Evolutionary conservation across 1,139 yeast genomes (phyloP), one percentile per base, ranked within the genome.

Genomic region (Taphrina populina): DNA sequence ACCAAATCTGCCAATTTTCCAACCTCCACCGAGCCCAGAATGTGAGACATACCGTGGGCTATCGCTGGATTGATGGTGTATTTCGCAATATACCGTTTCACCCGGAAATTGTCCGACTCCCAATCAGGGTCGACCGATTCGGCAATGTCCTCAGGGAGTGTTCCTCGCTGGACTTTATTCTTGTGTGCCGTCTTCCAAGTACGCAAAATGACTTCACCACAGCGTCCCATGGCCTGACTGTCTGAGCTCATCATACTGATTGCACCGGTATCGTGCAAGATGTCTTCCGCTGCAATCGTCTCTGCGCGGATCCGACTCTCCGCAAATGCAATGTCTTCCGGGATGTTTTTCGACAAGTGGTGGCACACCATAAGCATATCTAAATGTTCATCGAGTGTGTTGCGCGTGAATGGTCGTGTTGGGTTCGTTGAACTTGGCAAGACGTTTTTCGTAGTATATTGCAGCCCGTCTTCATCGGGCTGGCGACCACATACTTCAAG

Each of bases 161-260:
- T 20, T n/a, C 59, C 59, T 8, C 58, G 52, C 32, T 57, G 58
- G 8, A 23, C 35, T 37, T 57, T 57, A 30, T 57, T 57, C 52
- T 57, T 57, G 53, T 54, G 58, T 7, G 59, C 59, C 3, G 59
- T 57, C 37, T 57, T 57, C 59, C 59, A 57, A 4, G 58, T 57
- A 11, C 59, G 53, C 30, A 44, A 27, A 23, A 57, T 54, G 30
- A 57, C 59, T 29, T 57, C 59, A 23, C 59, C 59, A 23, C 59
- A 57, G 8, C 58, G 58, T 8, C 59, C 59, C 57, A 53, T 53
- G 23, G 58, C 59, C 37, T 57, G 59, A 40, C 59, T 47, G 20
- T 57, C 59, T 7, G 59, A 57, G 29, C 56, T 46, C 56, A 57
- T 57, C 59, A 57, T 57, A 40, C 56, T 46, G 46, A 57, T 57